Conservation (phyloP, 2,329 filamentous ascomycete genomes). For the Venturia pyrina region DNA sequence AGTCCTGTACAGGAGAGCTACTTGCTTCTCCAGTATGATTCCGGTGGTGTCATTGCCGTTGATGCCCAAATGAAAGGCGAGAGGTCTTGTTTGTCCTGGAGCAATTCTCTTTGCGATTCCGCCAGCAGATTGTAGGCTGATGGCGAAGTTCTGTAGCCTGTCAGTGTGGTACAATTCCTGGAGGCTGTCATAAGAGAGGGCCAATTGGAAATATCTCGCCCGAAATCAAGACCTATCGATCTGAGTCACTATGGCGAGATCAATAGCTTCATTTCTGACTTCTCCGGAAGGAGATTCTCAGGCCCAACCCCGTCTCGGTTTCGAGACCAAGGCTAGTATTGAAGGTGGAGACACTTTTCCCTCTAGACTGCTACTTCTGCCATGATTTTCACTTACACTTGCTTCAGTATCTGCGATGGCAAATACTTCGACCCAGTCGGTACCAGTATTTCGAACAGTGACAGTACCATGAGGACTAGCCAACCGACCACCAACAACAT, state of each 20-base stretch:
- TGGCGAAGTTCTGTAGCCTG: conserved; percentile 4
- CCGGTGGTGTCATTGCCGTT: background rate
- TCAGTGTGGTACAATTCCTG: background rate
- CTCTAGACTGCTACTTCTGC: background rate
- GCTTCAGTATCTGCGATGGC: conserved; percentile 22
- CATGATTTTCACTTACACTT: conserved; percentile 15
- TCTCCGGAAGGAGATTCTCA: background rate
- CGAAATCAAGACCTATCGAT: no score
- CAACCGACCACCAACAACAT: conserved; percentile 39
- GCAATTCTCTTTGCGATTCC: background rate
- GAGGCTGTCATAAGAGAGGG: background rate
- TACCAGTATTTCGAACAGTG: conserved; percentile 36
- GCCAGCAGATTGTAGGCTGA: background rate
- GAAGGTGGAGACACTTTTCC: background rate
- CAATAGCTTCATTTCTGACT: background rate
- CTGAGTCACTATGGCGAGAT: background rate
- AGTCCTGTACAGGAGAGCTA: background rate
- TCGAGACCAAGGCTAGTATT: background rate
- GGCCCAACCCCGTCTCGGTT: background rate
- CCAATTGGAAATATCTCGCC: background rate
- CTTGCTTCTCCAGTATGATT: background rate
- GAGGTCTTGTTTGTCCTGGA: conserved; percentile 13
- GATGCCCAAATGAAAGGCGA: conserved; percentile 7
- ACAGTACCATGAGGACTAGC: conserved; percentile 40
- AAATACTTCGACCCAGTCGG: conserved; percentile 25